Base-by-base conservation (phyloP, 2,329 filamentous ascomycete species). In the Albifimbria verrucaria region DNA sequence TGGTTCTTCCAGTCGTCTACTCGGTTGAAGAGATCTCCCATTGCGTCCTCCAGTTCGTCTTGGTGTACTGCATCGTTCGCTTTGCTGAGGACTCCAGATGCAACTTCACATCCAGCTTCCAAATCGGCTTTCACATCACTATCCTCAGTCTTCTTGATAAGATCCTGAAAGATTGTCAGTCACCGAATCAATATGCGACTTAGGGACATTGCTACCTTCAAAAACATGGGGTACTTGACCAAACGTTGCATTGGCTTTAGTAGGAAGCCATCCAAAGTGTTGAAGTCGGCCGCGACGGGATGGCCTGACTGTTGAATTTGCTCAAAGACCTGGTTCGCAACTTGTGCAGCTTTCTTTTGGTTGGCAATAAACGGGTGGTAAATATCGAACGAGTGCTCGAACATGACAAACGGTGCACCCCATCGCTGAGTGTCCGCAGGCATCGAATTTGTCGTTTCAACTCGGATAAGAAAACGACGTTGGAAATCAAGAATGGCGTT, bases 1-100 rank as follows among this genome's bases (percentile, higher is more conserved):
- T 97, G 90, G 50, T 88, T 90, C 72, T 97, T 97, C 94, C 94
- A 99, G 68, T 99, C 94, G 65, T 97, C 94, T 1, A 99, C 93
- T 49, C 94, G 81, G 51, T 74, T 75, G 55, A 88, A 86, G 23
- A 99, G 79, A 55, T 97, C 94, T 55, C 89, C 85, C 10, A 96
- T 77, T 6, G 92, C 92, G 65, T 94, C 89, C 48, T 88, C 83
- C 50, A 95, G 80, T 49, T 97, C 82, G 65, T 96, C 91, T 48
- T 89, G 87, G 66, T 95, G 89, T 44, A 99, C 91, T 4, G 92
- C 93, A 53, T 92, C 88, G 67, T 97, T 97, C 5, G 93, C 93
- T 61, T 90, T 87, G 57, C 86, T 83, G 25, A 97, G 78, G 0
- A 96, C 89, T 49, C 88, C 81, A 60, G 92, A 89, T 7, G 94